These are phyloP conservation scores for Colletotrichum sp. DNA, from an alignment of 2,329 filamentous ascomycete genomes.

Conservation along the genomic window DNA sequence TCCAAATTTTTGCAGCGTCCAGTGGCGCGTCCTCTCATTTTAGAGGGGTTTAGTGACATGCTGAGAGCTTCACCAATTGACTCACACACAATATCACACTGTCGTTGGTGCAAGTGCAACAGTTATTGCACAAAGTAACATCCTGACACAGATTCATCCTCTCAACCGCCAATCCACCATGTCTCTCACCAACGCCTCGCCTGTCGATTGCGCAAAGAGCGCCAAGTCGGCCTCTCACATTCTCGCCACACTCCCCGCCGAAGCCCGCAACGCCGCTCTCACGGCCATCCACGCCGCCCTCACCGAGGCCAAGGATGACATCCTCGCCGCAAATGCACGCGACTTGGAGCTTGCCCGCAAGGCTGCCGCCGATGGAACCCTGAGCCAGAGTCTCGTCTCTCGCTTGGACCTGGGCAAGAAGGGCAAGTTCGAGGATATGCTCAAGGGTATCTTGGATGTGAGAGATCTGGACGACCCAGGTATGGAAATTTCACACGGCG, in stretches of 20 bases:
- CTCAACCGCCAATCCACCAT: conserved; percentile 49
- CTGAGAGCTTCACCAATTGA: conserved; percentile 5
- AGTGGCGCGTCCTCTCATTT: neutral
- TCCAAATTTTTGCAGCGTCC: conserved; percentile 16
- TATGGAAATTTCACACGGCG: conserved; percentile 44
- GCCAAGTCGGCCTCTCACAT: conserved; percentile 84
- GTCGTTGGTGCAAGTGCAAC: neutral
- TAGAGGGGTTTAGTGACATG: neutral
- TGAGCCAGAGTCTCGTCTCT: conserved; percentile 85
- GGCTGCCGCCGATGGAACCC: conserved; percentile 74
- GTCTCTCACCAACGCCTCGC: conserved; percentile 88
- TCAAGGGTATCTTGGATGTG: conserved; percentile 92
- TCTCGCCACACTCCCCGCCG: conserved; percentile 78
- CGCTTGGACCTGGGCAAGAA: conserved; percentile 83
- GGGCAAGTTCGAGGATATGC: conserved; percentile 98
- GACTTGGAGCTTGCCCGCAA: conserved; percentile 78
- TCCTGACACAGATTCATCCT: neutral
- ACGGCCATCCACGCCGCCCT: conserved; percentile 84
- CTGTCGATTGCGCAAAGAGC: conserved; percentile 75
- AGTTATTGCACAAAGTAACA: neutral
- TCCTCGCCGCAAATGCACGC: conserved; percentile 84
- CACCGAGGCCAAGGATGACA: conserved; percentile 69
- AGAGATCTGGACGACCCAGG: conserved; percentile 83
- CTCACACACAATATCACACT: neutral
- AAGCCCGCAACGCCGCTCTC: conserved; percentile 83